Base-by-base conservation (phyloP, 495 filamentous ascomycete genomes). In the Hypomontagnella submonticulosa region DNA sequence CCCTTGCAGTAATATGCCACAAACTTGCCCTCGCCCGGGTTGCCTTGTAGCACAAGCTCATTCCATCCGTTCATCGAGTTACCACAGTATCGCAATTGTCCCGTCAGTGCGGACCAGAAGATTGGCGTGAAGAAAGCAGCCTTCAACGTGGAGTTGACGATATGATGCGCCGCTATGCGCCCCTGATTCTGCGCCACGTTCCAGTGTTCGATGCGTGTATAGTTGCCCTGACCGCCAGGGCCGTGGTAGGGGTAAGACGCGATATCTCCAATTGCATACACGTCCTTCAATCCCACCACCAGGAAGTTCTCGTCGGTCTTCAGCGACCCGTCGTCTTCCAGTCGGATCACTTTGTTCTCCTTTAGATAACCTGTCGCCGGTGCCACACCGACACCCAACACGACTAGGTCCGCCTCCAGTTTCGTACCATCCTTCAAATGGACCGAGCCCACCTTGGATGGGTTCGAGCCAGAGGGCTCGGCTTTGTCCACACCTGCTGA, bases 151-250 rank as follows among this genome's bases (percentile, higher is more conserved):
- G 87, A 83, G 58, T 88, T 83, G 34, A 84, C 81, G 57, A 99
- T 97, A 60, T 90, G 83, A 54, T 80, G 77, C 4, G 91, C 95
- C 4, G 88, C 95, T 18, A 81, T 79, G 13, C 94, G 89, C 4
- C 95, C 95, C 4, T 89, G 79, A 66, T 97, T 97, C 76, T 98
- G 95, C 2, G 95, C 95, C 1, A 99, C 95, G 74, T 97, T 93
- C 94, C 93, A 99, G 74, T 99, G 95, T 80, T 99, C 96, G 75
- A 97, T 97, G 56, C 92, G 80, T 4, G 80, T 85, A 20, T 80
- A 80, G 4, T 79, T 81, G 53, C 91, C 90, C 61, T 88, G 79
- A 1, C 89, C 85, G n/a, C 91, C 92, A 0, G 94, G 93, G 1
- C 94, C 93, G 73, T 92, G 85, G 79, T 97, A 99, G 0, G 94